Evolutionary conservation across 305 asterid species (phyloP), one percentile per base, ranked within the genome.

Genomic region (Salvia sclarea): DNA sequence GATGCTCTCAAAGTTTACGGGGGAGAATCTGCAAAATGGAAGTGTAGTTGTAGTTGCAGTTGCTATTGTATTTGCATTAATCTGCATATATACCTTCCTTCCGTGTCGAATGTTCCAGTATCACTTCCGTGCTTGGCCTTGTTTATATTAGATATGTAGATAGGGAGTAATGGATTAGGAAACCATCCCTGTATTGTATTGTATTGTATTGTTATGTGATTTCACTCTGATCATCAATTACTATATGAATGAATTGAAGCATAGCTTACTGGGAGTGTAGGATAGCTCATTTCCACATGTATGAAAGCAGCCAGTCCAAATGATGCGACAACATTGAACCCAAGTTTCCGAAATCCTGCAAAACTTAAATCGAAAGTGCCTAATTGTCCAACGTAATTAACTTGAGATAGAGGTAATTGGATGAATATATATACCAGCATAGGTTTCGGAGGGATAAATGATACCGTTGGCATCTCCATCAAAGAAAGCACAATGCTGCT

Each of bases 391-490:
- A n/a, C n/a, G n/a, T n/a, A n/a, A n/a, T n/a, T n/a, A n/a, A n/a
- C n/a, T n/a, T n/a, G n/a, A n/a, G n/a, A n/a, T n/a, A n/a, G n/a
- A n/a, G n/a, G n/a, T n/a, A n/a, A n/a, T n/a, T n/a, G n/a, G n/a
- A n/a, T 30, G 2, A 30, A 30, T 3, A 30, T 4, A 30, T 0
- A 0, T 88, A 92, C 98, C 96, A 11, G 89, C 40, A 68, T 73
- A 93, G 12, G 97, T 91, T 72, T 93, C 96, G 96, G 96, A 87
- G 3, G 97, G 97, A 66, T 93, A 93, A 22, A 93, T 70, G 58
- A 93, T 88, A 17, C 96, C 97, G 60, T 93, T 65, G 45, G 74
- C 65, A 44, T 91, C 92, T 73, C 76, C 95, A 73, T 93, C 95
- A 64, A 93, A 91, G 86, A 91, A 91, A 55, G 96, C 86, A 59